A percentile compares a stretch with the other conserved stretches of the same genome.
Evolutionary conservation across 371 early-diverging fungal genomes (phyloP).

Genomic region (Syncephalastrum monosporum): DNA sequence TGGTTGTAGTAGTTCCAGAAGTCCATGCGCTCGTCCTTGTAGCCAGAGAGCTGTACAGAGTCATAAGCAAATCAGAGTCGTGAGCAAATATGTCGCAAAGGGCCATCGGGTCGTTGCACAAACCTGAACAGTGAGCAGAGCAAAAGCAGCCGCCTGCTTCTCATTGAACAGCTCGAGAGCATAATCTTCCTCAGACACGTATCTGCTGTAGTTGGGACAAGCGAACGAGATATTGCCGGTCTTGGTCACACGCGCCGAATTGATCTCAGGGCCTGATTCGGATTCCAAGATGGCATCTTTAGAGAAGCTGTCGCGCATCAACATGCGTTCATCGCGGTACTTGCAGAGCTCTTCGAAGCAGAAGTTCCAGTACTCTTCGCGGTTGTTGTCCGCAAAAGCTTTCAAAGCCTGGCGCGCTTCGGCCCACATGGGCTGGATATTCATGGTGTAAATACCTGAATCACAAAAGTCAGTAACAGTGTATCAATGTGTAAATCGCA

Average conservation of each 20-base stretch:
- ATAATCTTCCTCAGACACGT: constrained; percentile 31
- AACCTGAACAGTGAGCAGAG: constrained; percentile 8
- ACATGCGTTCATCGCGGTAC: constrained; percentile 57
- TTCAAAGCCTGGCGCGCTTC: constrained; percentile 67
- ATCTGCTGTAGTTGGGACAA: constrained; percentile 52
- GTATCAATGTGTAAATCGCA: neutral
- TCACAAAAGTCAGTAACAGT: constrained; percentile 4
- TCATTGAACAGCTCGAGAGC: constrained; percentile 35
- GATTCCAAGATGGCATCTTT: constrained; percentile 25
- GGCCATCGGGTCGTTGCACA: neutral
- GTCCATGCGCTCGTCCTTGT: constrained; percentile 62
- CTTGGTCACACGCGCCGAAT: constrained; percentile 39
- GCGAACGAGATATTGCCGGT: constrained; percentile 56
- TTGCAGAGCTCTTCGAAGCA: constrained; percentile 56
- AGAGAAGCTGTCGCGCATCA: constrained; percentile 58
- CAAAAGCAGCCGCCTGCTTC: constrained; percentile 4
- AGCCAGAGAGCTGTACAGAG: constrained; percentile 25
- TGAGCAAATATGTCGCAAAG: neutral
- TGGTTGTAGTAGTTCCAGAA: constrained; percentile 75
- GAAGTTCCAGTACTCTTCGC: constrained; percentile 62
- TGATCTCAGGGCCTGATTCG: constrained; percentile 17
- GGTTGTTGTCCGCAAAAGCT: constrained; percentile 48
- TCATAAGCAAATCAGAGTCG: neutral
- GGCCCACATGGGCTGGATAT: constrained; percentile 84
- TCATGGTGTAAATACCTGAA: constrained; percentile 64